phyloP scores from a whole-genome alignment of 495 filamentous ascomycete genomes.

The Hapsidospora chrysogenum region DNA sequence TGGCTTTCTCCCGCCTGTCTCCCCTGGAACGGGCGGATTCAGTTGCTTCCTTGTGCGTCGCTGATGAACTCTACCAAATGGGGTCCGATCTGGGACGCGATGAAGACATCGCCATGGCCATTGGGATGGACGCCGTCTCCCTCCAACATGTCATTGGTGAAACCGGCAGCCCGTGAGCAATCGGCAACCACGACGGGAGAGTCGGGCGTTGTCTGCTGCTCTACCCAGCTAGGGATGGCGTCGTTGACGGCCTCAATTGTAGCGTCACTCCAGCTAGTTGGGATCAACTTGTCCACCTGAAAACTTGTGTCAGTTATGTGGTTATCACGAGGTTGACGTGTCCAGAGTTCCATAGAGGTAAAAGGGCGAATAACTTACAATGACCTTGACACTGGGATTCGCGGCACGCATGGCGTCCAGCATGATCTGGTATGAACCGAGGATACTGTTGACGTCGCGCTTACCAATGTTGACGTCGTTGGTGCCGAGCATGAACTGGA shows the following conservation, averaged over 20 bases:
- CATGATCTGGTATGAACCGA: slow-evolving; percentile 17
- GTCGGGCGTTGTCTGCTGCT: slow-evolving; percentile 9
- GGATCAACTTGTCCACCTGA: slow-evolving; percentile 15
- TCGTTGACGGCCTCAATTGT: slow-evolving; percentile 15
- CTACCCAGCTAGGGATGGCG: slow-evolving; percentile 15
- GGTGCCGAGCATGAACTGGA: slow-evolving; percentile 24
- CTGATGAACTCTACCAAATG: slow-evolving; percentile 8
- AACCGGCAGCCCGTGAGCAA: slow-evolving; percentile 9
- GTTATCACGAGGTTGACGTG: background rate
- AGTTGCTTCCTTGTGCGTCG: background rate
- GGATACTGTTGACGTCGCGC: slow-evolving; percentile 10
- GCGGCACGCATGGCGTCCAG: slow-evolving; percentile 13
- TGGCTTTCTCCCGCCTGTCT: no score
- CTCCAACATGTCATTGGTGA: slow-evolving; percentile 9
- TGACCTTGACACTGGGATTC: slow-evolving; percentile 14
- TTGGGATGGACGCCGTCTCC: slow-evolving; percentile 19
- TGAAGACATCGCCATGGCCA: slow-evolving; percentile 13
- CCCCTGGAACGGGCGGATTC: no score
- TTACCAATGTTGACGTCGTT: slow-evolving; percentile 18
- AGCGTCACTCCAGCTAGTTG: slow-evolving; percentile 10
- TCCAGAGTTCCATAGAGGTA: no score
- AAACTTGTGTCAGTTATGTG: no score
- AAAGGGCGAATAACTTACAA: slow-evolving; percentile 12
- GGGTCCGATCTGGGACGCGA: slow-evolving; percentile 11
- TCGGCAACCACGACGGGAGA: slow-evolving; percentile 19